Evolutionary conservation across 202 grass and related monocot species (phyloP).

Genomic region (Setaria italica): DNA sequence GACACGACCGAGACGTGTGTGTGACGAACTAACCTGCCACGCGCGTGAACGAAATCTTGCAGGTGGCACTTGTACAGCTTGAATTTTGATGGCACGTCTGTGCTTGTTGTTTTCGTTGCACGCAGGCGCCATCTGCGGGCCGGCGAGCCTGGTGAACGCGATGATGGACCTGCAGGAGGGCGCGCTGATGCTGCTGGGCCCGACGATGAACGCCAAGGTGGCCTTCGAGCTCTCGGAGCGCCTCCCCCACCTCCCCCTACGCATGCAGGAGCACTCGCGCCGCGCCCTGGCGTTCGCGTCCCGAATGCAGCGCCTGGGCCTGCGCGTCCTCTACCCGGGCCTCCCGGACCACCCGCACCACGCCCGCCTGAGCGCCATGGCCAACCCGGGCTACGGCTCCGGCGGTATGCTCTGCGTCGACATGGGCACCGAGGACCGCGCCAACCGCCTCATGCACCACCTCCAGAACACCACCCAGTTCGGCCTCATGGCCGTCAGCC

Average conservation of each 20-base stretch:
- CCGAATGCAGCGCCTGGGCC: constrained; percentile 67
- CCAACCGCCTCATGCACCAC: constrained; percentile 92
- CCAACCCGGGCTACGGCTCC: constrained; percentile 72
- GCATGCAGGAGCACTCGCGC: constrained; percentile 90
- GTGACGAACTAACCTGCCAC: too few relatives aligned
- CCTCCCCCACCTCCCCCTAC: constrained; percentile 85
- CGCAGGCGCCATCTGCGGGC: constrained; percentile 86
- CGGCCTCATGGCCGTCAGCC: constrained; percentile 96
- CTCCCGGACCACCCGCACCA: constrained; percentile 86
- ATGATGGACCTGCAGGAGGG: constrained; percentile 97
- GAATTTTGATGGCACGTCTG: background rate
- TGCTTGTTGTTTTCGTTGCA: background rate
- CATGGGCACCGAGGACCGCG: constrained; percentile 92
- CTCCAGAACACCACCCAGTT: constrained; percentile 98
- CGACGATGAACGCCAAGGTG: constrained; percentile 99
- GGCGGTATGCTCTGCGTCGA: constrained; percentile 97
- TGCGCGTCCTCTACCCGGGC: constrained; percentile 85
- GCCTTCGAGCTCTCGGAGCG: constrained; percentile 89
- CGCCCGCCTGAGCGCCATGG: constrained; percentile 53
- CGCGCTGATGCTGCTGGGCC: constrained; percentile 87
- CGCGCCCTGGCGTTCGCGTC: constrained; percentile 74
- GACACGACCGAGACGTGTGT: too few relatives aligned
- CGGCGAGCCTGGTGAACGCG: constrained; percentile 81
- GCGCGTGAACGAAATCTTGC: too few relatives aligned
- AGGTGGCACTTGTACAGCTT: too few relatives aligned